A percentile compares a stretch with the other conserved stretches of the same genome.
Conservation (phyloP, 768 basidiomycete genomes). For the Galerina sulciceps region DNA sequence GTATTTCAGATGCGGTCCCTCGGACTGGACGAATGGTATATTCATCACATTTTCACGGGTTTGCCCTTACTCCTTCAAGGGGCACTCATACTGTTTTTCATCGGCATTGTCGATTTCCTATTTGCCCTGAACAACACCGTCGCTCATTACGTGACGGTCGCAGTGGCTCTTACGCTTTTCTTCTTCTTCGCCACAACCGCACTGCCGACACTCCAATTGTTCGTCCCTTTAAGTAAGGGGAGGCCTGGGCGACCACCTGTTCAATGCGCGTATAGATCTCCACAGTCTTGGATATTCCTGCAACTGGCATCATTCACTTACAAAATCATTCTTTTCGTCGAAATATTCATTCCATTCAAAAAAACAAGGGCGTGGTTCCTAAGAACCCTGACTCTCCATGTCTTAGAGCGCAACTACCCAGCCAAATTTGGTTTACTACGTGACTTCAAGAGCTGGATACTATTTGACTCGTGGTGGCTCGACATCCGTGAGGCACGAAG, state of each 20-base stretch:
- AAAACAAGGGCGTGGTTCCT: too few species aligned
- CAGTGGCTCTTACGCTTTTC: not conserved
- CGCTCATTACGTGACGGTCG: not conserved
- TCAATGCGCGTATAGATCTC: conserved; percentile 1
- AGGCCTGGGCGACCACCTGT: not conserved
- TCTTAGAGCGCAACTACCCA: not conserved
- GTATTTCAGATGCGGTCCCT: conserved; percentile 1
- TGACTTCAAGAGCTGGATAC: conserved; percentile 2
- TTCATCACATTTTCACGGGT: not conserved
- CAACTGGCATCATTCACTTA: not conserved
- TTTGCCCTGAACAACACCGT: not conserved
- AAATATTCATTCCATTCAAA: not conserved
- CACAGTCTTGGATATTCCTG: not conserved
- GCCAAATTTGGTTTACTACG: not conserved
- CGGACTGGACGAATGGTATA: not conserved
- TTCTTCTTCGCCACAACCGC: not conserved
- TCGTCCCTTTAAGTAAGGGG: not conserved
- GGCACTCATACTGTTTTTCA: not conserved
- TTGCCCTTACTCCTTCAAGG: not conserved
- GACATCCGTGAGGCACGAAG: not conserved
- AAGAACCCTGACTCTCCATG: too few species aligned
- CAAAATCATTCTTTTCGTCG: not conserved
- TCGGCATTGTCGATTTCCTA: not conserved
- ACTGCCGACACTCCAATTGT: not conserved
- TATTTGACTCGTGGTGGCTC: conserved; percentile 1